Evolutionary conservation across 306 rosid genomes (phyloP).

Genomic region (Comarum palustre): DNA sequence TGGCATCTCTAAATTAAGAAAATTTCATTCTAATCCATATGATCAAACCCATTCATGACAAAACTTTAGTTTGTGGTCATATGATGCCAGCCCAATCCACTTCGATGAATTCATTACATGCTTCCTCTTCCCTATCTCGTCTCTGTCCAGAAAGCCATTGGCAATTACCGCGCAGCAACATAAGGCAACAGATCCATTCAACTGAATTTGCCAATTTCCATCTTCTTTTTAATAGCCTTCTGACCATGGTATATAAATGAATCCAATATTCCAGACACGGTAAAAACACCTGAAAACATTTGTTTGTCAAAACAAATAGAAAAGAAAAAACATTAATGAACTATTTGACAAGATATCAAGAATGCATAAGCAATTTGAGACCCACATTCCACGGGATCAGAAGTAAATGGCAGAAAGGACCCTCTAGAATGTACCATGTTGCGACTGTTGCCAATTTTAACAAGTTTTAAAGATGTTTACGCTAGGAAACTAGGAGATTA

Average conservation of each 20-base stretch:
- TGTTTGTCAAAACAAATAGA: slow-evolving; percentile 9
- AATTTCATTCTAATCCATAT: slow-evolving; percentile 19
- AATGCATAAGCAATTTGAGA: neutral
- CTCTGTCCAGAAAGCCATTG: slow-evolving; percentile 40
- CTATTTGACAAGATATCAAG: neutral
- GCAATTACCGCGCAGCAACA: slow-evolving; percentile 29
- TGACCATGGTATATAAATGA: slow-evolving; percentile 96
- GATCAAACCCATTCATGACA: slow-evolving; percentile 21
- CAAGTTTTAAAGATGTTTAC: neutral
- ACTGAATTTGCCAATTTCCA: slow-evolving; percentile 88
- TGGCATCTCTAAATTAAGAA: slow-evolving; percentile 13
- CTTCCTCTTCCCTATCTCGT: slow-evolving; percentile 29
- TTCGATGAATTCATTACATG: slow-evolving; percentile 32
- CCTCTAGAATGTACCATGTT: neutral
- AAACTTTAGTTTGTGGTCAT: slow-evolving; percentile 30
- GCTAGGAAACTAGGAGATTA: neutral
- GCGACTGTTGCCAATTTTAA: neutral
- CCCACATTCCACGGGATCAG: neutral
- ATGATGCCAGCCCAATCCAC: slow-evolving; percentile 29
- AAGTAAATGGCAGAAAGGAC: neutral
- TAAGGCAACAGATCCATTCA: slow-evolving; percentile 38
- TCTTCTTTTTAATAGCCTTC: slow-evolving; percentile 91
- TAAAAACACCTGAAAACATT: slow-evolving; percentile 65
- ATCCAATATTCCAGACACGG: slow-evolving; percentile 93
- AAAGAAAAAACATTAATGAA: neutral